phyloP scores from a whole-genome alignment of 345 rosid genomes.

The Euphorbia peplus region DNA sequence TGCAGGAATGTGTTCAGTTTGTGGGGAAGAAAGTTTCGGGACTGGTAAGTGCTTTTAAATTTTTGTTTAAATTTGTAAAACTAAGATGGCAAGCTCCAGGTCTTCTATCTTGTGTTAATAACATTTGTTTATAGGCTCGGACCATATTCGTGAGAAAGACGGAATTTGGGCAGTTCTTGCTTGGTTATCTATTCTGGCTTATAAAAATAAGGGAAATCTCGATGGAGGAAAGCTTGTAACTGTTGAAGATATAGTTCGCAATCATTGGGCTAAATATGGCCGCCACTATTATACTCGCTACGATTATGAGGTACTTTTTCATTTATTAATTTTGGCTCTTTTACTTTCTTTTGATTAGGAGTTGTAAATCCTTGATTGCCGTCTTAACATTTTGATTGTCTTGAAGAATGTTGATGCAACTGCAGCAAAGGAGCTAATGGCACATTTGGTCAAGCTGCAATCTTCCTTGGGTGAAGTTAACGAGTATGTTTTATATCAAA shows the following conservation, averaged over 20 bases:
- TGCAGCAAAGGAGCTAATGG: constrained; percentile 90
- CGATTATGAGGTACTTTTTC: constrained; percentile 73
- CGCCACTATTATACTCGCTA: constrained; percentile 98
- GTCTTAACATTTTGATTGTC: constrained; percentile 25
- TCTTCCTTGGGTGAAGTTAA: constrained; percentile 78
- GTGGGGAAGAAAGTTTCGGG: constrained; percentile 99
- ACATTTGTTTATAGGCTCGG: constrained; percentile 62
- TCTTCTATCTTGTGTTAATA: constrained; percentile 12
- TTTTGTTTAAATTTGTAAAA: constrained; percentile 5
- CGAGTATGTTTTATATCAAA: constrained; percentile 40
- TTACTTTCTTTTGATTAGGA: background rate
- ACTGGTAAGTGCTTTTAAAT: constrained; percentile 56
- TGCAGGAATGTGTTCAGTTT: constrained; percentile 90
- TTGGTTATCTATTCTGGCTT: constrained; percentile 92
- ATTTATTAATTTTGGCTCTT: background rate
- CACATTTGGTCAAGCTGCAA: constrained; percentile 71
- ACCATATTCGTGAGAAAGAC: constrained; percentile 97
- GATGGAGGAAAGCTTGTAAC: constrained; percentile 68
- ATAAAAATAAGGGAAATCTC: constrained; percentile 68
- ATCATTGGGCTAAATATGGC: constrained; percentile 88
- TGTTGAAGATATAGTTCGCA: constrained; percentile 89
- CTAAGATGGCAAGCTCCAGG: background rate
- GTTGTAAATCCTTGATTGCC: constrained; percentile 11
- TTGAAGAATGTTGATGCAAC: constrained; percentile 89
- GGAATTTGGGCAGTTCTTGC: constrained; percentile 99